Evolutionary conservation across 2,329 filamentous ascomycete species (phyloP).

Genomic region (Penicillium sp.): DNA sequence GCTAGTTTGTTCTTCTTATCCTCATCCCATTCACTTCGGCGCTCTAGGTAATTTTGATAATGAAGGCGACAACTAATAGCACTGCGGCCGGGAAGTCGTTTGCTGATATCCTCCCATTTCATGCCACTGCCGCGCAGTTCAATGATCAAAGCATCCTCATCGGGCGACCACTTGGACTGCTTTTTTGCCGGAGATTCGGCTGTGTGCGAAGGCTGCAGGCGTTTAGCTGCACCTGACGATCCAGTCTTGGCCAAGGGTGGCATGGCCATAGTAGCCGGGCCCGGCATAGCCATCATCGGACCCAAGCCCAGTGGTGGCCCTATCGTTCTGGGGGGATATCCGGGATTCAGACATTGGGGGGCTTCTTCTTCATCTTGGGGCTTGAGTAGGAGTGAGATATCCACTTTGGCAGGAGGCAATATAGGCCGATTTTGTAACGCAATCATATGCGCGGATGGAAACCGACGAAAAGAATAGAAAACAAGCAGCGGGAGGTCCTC

Average conservation of each 20-base stretch:
- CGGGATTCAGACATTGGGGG: constrained; percentile 30
- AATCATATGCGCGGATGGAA: constrained; percentile 42
- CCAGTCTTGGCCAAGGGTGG: constrained; percentile 32
- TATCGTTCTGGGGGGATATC: constrained; percentile 32
- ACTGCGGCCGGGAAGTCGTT: constrained; percentile 82
- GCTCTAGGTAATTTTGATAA: constrained; percentile 96
- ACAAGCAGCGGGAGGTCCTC: neutral
- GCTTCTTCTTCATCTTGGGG: constrained; percentile 47
- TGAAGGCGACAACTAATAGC: constrained; percentile 91
- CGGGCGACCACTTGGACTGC: constrained; percentile 93
- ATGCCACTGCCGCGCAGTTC: constrained; percentile 85
- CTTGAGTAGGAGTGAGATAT: constrained; percentile 90
- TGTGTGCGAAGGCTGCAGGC: constrained; percentile 49
- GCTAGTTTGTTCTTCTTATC: constrained; percentile 97
- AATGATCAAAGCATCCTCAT: constrained; percentile 92
- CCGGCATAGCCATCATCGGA: constrained; percentile 23
- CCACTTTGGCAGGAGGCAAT: constrained; percentile 68
- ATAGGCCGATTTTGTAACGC: constrained; percentile 42
- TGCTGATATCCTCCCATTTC: constrained; percentile 99
- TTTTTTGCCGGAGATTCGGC: constrained; percentile 75
- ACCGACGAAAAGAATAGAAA: neutral
- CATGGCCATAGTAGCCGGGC: constrained; percentile 23
- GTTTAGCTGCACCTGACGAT: constrained; percentile 37
- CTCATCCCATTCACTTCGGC: constrained; percentile 92
- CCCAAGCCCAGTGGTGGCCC: constrained; percentile 28